Evolutionary conservation across 1,284 basidiomycete genomes (phyloP).

Genomic region (Singerocomus inundabilis): DNA sequence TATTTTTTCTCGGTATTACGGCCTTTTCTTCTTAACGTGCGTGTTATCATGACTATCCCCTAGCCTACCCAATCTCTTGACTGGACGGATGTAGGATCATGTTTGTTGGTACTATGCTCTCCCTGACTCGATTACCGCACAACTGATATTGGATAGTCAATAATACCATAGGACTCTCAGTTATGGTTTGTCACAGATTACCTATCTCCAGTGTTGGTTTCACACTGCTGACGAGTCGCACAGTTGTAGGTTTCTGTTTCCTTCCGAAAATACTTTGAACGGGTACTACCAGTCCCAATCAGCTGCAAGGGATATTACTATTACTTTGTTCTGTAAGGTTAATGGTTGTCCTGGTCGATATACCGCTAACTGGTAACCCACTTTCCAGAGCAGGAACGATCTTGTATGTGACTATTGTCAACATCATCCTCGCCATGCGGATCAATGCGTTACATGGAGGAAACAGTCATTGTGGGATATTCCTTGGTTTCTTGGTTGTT

Average conservation of each 20-base stretch:
- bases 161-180: conserved; percentile 18
- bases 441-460: conserved; percentile 14
- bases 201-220: neutral
- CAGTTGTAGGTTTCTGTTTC: conserved; percentile 19
- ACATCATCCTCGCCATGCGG: conserved; percentile 20
- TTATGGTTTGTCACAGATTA: conserved; percentile 8
- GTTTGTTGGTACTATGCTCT: conserved; percentile 13
- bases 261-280: neutral
- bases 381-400: conserved; percentile 18
- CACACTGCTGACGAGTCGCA: neutral
- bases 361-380: neutral
- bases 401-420: conserved; percentile 21
- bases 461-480: neutral
- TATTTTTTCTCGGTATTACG: conserved; percentile 28
- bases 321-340: conserved; percentile 21
- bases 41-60: neutral
- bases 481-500: conserved; percentile 19
- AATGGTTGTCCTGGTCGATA: too few species aligned
- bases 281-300: neutral
- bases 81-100: conserved; percentile 5
- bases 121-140: neutral
- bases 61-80: neutral
- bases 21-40: conserved; percentile 20
- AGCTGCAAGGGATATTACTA: conserved; percentile 26
- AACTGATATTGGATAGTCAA: conserved; percentile 17